Conservation (phyloP, 2,329 filamentous ascomycete species). For the Ramularia collo-cygni region DNA sequence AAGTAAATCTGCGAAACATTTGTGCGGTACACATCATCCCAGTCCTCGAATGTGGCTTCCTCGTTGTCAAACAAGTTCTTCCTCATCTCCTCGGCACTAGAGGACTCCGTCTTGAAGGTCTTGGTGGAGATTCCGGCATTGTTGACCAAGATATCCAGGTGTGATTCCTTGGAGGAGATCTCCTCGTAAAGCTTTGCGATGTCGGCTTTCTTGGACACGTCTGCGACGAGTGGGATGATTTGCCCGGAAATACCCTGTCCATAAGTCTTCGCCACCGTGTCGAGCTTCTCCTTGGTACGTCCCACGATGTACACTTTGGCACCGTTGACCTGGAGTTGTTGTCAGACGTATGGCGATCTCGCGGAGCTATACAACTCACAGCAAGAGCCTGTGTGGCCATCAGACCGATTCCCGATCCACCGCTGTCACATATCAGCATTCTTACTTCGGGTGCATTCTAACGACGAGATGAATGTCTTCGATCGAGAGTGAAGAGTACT, state of each 20-base stretch:
- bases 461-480: not conserved
- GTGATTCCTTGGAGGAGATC: slow-evolving; percentile 39
- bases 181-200: slow-evolving; percentile 38
- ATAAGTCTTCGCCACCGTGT: slow-evolving; percentile 39
- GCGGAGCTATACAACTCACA: slow-evolving; percentile 4
- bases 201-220: slow-evolving; percentile 39
- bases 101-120: slow-evolving; percentile 34
- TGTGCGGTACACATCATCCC: slow-evolving; percentile 40
- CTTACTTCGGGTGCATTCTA: no score
- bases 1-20: slow-evolving; percentile 45
- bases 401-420: slow-evolving; percentile 42
- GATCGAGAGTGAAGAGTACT: no score
- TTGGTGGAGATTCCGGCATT: slow-evolving; percentile 41
- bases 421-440: slow-evolving; percentile 22
- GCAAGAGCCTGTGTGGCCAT: slow-evolving; percentile 42
- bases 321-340: slow-evolving; percentile 19
- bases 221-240: slow-evolving; percentile 41
- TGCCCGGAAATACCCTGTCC: slow-evolving; percentile 39
- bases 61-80: slow-evolving; percentile 41
- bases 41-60: slow-evolving; percentile 36
- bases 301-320: slow-evolving; percentile 45
- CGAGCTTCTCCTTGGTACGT: slow-evolving; percentile 42
- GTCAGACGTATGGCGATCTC: slow-evolving; percentile 6
- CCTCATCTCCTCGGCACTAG: slow-evolving; percentile 37
- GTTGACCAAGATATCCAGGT: slow-evolving; percentile 40